Base-by-base conservation (phyloP, 2,329 filamentous ascomycete species). In the Cladosporium cucumerinum region DNA sequence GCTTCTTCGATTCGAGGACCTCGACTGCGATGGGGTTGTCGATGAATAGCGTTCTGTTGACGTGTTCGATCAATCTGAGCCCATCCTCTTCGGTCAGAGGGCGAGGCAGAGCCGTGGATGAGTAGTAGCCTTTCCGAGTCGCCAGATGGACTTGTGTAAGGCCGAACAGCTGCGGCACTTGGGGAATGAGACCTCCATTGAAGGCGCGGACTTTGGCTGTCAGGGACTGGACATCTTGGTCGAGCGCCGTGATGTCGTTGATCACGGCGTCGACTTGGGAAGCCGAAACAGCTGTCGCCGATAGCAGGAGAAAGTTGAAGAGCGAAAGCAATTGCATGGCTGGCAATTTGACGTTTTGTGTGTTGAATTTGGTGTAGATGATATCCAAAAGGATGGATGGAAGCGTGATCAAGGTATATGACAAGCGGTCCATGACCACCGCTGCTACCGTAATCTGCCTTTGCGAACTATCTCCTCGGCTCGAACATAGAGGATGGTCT, bases 221-320 rank as follows among this genome's bases (percentile, higher is more conserved):
- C 34, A 72, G 66, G 21, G 57, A 54, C 21, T 65, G 68, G 5
- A 72, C 71, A 3, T 69, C 68, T 28, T 60, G 63, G 63, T 72
- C 68, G 57, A 72, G 71, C 23, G 66, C 68, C 2, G 67, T 72
- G 48, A 72, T 70, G 66, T 70, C 70, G 68, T 70, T 55, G 61
- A 61, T 64, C 2, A 67, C 66, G 12, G 65, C 63, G 34, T 69
- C 63, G n/a, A 69, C 68, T 12, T 66, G 57, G 18, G 52, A 52
- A 5, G 63, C 57, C 12, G 62, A 49, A 1, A 51, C 58, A 5
- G 46, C 39, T 26, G 43, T 51, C 5, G 34, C 46, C 4, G 28
- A 34, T 21, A 61, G 58, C n/a, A 49, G 30, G 28, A 61, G 5
- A 11, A 28, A 25, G 12, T 18, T 51, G 46, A 61, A 21, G 11